Conservation (phyloP, 257 asterid genomes). For the Solanum infundibuliforme region DNA sequence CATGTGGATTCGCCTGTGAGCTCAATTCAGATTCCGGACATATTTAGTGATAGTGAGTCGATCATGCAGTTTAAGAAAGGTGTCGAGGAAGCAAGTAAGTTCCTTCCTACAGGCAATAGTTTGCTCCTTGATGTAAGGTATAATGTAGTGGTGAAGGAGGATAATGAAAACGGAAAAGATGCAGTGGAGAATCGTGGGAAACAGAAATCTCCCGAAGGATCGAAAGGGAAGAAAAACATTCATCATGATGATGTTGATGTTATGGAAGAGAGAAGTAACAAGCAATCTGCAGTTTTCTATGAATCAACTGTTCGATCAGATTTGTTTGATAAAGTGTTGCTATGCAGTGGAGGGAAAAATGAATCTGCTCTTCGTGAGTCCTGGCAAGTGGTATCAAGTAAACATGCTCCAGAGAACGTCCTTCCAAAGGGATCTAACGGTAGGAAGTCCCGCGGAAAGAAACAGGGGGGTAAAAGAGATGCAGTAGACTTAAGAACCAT, state of each 20-base stretch:
- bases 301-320: constrained; percentile 49
- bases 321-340: constrained; percentile 56
- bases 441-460: constrained; percentile 47
- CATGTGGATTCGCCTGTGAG: constrained; percentile 4
- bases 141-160: constrained; percentile 29
- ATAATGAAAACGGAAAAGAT: neutral
- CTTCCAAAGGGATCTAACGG: constrained; percentile 26
- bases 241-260: constrained; percentile 22
- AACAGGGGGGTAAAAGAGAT: constrained; percentile 27
- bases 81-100: constrained; percentile 59
- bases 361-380: constrained; percentile 64
- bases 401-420: constrained; percentile 13
- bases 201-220: constrained; percentile 10
- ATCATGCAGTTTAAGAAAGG: constrained; percentile 50
- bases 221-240: constrained; percentile 56
- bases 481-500: constrained; percentile 64
- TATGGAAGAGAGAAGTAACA: constrained; percentile 20
- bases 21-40: neutral
- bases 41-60: constrained; percentile 35
- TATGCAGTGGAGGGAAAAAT: constrained; percentile 58
- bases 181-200: constrained; percentile 6
- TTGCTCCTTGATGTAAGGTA: constrained; percentile 15
- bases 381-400: constrained; percentile 34
- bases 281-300: constrained; percentile 50
- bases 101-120: constrained; percentile 38